Evolutionary conservation across 192 early-diverging fungal genomes (phyloP).

Genomic region (Dispira parvispora): DNA sequence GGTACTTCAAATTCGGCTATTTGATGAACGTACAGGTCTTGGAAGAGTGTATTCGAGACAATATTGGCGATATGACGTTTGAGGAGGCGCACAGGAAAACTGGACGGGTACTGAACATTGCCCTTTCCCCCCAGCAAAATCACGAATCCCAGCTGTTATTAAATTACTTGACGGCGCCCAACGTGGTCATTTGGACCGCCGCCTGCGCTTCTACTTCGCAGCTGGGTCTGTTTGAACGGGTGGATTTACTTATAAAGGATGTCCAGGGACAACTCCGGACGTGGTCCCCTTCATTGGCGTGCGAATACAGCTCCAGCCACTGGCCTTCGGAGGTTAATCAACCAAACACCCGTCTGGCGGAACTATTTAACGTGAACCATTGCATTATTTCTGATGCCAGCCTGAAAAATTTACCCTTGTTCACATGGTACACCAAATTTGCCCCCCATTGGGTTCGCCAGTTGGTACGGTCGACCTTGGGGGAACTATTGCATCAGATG

Average conservation of each 20-base stretch:
- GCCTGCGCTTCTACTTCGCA: slow-evolving; percentile 55
- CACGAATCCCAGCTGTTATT: slow-evolving; percentile 65
- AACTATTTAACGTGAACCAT: slow-evolving; percentile 74
- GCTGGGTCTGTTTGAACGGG: slow-evolving; percentile 46
- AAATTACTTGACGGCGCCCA: slow-evolving; percentile 74
- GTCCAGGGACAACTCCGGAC: slow-evolving; percentile 42
- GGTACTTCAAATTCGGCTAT: slow-evolving; percentile 49
- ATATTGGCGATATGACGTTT: slow-evolving; percentile 77
- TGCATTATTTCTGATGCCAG: slow-evolving; percentile 67
- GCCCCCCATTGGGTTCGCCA: slow-evolving; percentile 21
- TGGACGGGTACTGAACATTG: slow-evolving; percentile 70
- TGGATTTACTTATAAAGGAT: slow-evolving; percentile 54
- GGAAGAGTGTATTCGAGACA: slow-evolving; percentile 48
- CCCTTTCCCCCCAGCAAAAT: slow-evolving; percentile 9
- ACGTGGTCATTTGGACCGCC: slow-evolving; percentile 78
- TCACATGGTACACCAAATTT: slow-evolving; percentile 33
- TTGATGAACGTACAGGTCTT: slow-evolving; percentile 59
- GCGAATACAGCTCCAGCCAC: too few species aligned
- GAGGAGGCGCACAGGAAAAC: slow-evolving; percentile 78
- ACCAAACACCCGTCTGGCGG: slow-evolving; percentile 43
- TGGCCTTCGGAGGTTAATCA: background rate
- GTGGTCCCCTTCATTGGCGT: slow-evolving; percentile 34
- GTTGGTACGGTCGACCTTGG: slow-evolving; percentile 29
- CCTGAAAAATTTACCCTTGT: slow-evolving; percentile 40
- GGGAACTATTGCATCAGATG: slow-evolving; percentile 38